Percentiles rank a stretch among this genome's conserved stretches.
Conservation (phyloP, 2,329 filamentous ascomycete genomes). For the Penicillium sp. region DNA sequence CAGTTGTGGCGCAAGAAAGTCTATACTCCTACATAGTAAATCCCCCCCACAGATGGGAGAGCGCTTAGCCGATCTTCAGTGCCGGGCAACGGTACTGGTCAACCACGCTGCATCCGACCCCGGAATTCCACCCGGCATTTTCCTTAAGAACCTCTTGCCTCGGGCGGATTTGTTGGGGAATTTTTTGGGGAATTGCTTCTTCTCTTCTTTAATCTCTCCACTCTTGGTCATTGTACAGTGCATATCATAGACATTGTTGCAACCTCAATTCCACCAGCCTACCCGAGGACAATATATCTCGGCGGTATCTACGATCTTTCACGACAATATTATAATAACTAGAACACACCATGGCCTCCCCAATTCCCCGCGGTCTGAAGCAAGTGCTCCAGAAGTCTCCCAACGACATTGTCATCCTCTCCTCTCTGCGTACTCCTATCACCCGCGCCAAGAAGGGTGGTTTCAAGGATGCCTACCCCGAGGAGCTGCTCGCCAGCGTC, state of each 20-base stretch:
- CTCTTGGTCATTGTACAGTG: neutral
- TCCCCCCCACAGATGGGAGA: slow-evolving; percentile 34
- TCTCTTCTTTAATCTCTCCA: slow-evolving; percentile 4
- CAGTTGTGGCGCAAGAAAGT: neutral
- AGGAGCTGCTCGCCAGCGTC: slow-evolving; percentile 72
- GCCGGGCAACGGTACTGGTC: slow-evolving; percentile 30
- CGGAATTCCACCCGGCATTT: slow-evolving; percentile 44
- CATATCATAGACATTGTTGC: neutral
- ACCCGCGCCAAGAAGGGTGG: slow-evolving; percentile 80
- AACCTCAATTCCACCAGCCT: neutral
- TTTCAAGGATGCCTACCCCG: slow-evolving; percentile 85
- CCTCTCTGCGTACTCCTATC: slow-evolving; percentile 84
- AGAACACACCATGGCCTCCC: slow-evolving; percentile 42
- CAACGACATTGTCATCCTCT: slow-evolving; percentile 83
- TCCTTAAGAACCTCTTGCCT: slow-evolving; percentile 27
- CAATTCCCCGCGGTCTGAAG: slow-evolving; percentile 65
- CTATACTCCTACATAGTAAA: neutral
- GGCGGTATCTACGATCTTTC: neutral
- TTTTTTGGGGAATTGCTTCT: slow-evolving; percentile 7
- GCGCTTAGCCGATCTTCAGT: slow-evolving; percentile 40
- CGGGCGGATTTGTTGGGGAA: slow-evolving; percentile 3
- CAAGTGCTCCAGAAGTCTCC: slow-evolving; percentile 77
- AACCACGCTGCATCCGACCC: slow-evolving; percentile 27
- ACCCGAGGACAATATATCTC: neutral
- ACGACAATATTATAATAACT: neutral